These are phyloP conservation scores for Pecoramyces ruminantium DNA, from an alignment of 192 early-diverging fungal genomes.

Conservation along the genomic window DNA sequence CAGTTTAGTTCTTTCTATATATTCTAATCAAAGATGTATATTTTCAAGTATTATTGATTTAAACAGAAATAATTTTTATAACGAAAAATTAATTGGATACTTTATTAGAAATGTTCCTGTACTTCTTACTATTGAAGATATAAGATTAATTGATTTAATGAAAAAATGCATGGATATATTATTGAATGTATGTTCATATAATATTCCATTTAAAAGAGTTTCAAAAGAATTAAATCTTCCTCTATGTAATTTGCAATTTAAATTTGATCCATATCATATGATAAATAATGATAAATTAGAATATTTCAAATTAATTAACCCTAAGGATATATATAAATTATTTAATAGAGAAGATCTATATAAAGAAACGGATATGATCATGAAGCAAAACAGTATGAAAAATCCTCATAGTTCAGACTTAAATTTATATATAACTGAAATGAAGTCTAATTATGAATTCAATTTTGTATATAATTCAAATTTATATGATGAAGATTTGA, in stretches of 20 bases:
- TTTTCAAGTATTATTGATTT: background rate
- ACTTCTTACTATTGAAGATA: background rate
- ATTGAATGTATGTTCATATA: background rate
- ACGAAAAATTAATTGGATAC: background rate
- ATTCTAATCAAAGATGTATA: background rate
- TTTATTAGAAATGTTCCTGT: background rate
- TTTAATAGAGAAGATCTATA: too few species aligned
- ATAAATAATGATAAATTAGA: background rate
- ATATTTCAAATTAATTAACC: too few species aligned
- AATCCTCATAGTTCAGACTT: too few species aligned
- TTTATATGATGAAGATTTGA: too few species aligned
- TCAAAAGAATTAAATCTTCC: background rate
- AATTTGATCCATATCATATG: background rate
- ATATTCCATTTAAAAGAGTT: background rate
- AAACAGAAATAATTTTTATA: background rate
- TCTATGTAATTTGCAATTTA: background rate
- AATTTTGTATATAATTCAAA: too few species aligned
- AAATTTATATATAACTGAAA: too few species aligned
- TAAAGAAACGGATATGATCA: too few species aligned
- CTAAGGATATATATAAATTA: too few species aligned
- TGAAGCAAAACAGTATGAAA: too few species aligned
- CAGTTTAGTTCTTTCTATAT: background rate
- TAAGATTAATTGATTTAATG: background rate
- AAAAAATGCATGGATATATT: background rate
- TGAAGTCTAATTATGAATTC: too few species aligned